These are phyloP conservation scores for Polygonum aviculare DNA, from an alignment of 148 eudicot genomes.

Conservation along the genomic window DNA sequence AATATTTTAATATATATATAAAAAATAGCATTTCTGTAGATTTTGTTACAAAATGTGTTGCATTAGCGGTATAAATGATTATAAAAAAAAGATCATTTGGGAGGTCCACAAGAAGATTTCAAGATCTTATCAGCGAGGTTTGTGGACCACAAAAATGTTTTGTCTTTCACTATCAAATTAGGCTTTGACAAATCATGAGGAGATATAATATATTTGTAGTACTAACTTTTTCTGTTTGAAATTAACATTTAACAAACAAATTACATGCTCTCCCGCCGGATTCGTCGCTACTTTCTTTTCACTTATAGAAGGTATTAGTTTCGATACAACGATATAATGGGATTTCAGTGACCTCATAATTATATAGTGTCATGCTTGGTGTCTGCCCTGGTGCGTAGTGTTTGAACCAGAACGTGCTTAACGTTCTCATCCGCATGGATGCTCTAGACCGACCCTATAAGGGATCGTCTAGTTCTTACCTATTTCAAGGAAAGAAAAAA, in stretches of 20 bases:
- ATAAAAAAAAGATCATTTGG: not conserved
- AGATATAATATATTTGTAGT: not conserved
- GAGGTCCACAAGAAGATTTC: constrained; percentile 7
- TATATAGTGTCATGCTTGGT: too few species aligned
- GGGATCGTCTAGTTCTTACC: too few species aligned
- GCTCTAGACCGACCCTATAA: too few species aligned
- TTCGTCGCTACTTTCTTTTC: too few species aligned
- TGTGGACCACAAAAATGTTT: constrained; percentile 5
- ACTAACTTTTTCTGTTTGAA: not conserved
- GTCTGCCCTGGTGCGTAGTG: too few species aligned
- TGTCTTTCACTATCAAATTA: constrained; percentile 4
- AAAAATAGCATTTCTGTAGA: not conserved
- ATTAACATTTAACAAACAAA: not conserved
- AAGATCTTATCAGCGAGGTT: not conserved
- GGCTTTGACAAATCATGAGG: not conserved
- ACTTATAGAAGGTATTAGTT: too few species aligned
- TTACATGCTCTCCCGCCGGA: not conserved
- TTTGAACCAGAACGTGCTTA: too few species aligned
- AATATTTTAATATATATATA: too few species aligned
- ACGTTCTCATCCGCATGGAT: too few species aligned
- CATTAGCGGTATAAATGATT: not conserved
- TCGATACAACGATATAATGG: too few species aligned
- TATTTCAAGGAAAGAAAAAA: too few species aligned
- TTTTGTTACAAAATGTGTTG: not conserved
- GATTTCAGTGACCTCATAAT: too few species aligned